Conservation (phyloP, 192 early-diverging fungal species). For the Linderina pennispora region DNA sequence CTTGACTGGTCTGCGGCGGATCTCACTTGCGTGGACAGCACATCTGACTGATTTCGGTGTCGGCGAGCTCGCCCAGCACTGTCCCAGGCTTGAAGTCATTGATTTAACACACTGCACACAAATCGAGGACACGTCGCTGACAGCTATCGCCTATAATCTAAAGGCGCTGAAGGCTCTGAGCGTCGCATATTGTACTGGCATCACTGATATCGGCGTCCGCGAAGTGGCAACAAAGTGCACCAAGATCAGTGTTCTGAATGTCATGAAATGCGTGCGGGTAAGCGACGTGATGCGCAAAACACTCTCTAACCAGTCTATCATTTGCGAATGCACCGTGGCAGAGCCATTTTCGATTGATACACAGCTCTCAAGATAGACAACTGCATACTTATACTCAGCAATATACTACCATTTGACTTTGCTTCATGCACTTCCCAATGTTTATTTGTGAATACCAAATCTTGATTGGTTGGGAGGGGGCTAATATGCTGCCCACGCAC, state of each 20-base stretch:
- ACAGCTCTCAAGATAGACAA: constrained; percentile 1
- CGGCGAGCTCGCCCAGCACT: constrained; percentile 49
- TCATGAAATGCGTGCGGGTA: constrained; percentile 42
- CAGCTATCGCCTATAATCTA: constrained; percentile 39
- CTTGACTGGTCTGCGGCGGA: constrained; percentile 35
- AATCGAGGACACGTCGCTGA: constrained; percentile 48
- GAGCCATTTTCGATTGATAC: constrained; percentile 31
- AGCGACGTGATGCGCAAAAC: constrained; percentile 11
- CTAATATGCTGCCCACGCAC: no score
- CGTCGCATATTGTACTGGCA: constrained; percentile 48
- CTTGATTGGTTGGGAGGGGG: no score
- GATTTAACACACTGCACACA: constrained; percentile 53
- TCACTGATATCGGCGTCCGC: constrained; percentile 45
- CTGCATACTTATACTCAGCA: not conserved
- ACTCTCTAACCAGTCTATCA: constrained; percentile 9
- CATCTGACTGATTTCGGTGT: constrained; percentile 51
- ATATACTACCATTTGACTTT: constrained; percentile 1
- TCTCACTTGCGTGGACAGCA: constrained; percentile 54
- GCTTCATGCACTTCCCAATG: no score
- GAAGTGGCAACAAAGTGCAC: constrained; percentile 33
- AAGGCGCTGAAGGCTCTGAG: constrained; percentile 32
- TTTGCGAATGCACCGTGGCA: constrained; percentile 12
- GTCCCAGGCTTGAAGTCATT: constrained; percentile 41
- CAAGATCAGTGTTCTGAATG: constrained; percentile 37
- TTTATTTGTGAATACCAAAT: no score